Base-by-base conservation (phyloP, 441 rosid species). In the Biscutella laevigata region DNA sequence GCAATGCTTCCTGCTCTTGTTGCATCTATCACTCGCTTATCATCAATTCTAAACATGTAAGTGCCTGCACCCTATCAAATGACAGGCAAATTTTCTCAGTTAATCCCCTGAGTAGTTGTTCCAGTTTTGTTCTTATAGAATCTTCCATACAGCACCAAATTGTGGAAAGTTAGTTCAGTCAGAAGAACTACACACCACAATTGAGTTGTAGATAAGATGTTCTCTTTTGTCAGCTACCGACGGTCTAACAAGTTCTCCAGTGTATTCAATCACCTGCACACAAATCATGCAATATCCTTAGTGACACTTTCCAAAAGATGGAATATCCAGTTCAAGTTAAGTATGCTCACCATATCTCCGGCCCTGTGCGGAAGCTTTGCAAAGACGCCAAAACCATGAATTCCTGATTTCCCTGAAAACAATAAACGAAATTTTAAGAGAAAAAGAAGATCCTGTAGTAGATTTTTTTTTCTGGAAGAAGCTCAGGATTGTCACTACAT, bases 1-100 rank as follows among this genome's bases (percentile, higher is more conserved):
- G 95, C 97, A 30, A 89, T 86, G 74, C 95, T 89, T 68, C 97
- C 97, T 17, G 94, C 91, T 62, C 95, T 73, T 27, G 97, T 89
- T 30, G 95, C 97, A 72, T 89, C 97, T 58, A 86, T 86, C 16
- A 86, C 95, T 42, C 91, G 74, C 57, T 89, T 82, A 66, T 86
- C 83, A 64, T 89, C 81, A 66, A 89, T 83, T 65, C 94, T 75
- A 63, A 89, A 89, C 97, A 89, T 82, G 57, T 86, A 86, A 14
- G 97, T 89, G 61, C 97, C 95, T 55, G 97, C 95, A 68, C 97
- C 97, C 97, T 89, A 73, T 71, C 57, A 35, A 39, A 36, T 52
- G 14, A 21, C 38, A 54, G 25, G 49, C 1, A 12, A 1, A 4
- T 1, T 33, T 40, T 24, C 55, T 54, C 36, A 39, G 22, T 33